Evolutionary conservation across 2,329 filamentous ascomycete genomes (phyloP), one percentile per base, ranked within the genome.

Genomic region (Fusarium robinianum): DNA sequence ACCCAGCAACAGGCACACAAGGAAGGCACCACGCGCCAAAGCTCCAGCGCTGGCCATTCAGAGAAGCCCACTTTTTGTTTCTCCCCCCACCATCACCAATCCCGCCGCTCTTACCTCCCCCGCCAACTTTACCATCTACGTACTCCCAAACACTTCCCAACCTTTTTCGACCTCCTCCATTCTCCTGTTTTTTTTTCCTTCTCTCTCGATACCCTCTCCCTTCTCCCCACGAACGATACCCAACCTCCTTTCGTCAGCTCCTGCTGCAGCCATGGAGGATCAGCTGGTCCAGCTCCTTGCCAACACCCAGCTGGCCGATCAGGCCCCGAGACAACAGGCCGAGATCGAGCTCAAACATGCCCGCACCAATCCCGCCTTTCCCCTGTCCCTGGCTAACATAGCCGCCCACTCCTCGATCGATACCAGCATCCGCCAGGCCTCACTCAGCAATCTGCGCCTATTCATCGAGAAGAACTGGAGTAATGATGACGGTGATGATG

Each of bases 391-490:
- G 50, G 79, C 88, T 57, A 84, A 89, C 56, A 86, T 99, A 60
- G 90, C 87, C 53, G 81, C 83, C 31, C 87, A 96, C 68, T 74
- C 80, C 27, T 84, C 85, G 41, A 79, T 95, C 51, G 80, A 87
- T 18, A 76, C 85, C 46, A 78, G 85, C 43, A 82, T 94, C 53
- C 87, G 94, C 47, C 92, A 97, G 72, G 80, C 89, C 24, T 88
- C 94, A 21, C 75, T 97, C 50, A 80, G 88, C 36, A 79, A 82
- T 45, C 79, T 97, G 53, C 88, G 92, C 63, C 83, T 83, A 43
- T 95, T 95, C 67, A 87, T 97, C 52, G 79, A 89, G 67, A 79
- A 80, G 41, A 87, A 90, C 67, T 99, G 94, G 94, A 88, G 84
- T 45, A 78, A 82, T 15, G 81, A 84, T 38, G 82, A 87, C 55